Evolutionary conservation across 2,329 filamentous ascomycete genomes (phyloP).

Genomic region (Aspergillus sp.): DNA sequence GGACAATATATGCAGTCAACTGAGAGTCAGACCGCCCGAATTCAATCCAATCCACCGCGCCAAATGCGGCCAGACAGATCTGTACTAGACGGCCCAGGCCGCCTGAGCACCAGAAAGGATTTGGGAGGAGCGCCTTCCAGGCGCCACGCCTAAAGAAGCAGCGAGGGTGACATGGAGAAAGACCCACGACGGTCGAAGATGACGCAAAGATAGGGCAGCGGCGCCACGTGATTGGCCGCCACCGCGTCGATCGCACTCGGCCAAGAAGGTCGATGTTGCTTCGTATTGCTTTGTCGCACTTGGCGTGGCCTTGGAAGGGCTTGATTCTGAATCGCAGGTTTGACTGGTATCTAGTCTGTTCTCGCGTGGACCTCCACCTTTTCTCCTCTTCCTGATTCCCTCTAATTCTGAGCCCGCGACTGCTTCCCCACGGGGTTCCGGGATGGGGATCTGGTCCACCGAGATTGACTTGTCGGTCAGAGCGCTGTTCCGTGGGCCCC

Average conservation of each 20-base stretch:
- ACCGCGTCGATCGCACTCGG: not conserved
- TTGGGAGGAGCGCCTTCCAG: too few species aligned
- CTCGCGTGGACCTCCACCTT: too few species aligned
- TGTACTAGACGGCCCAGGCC: too few species aligned
- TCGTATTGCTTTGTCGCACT: not conserved
- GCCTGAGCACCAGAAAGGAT: too few species aligned
- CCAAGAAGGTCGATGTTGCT: not conserved
- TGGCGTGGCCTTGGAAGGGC: not conserved
- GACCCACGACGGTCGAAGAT: not conserved
- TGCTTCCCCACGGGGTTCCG: conserved; percentile 5
- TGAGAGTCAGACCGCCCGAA: not conserved
- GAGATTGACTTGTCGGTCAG: not conserved
- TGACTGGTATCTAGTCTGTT: too few species aligned
- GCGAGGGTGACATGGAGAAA: not conserved
- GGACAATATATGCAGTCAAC: not conserved
- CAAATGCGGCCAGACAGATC: too few species aligned
- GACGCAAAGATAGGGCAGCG: not conserved
- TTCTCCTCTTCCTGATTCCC: not conserved
- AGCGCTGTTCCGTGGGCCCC: not conserved
- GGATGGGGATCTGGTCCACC: not conserved
- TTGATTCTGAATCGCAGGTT: not conserved
- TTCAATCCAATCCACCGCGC: not conserved
- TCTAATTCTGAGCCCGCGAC: too few species aligned
- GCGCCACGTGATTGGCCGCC: not conserved
- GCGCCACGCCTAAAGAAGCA: too few species aligned